These are phyloP conservation scores for Ziziphus jujuba DNA, from an alignment of 306 rosid genomes.

Conservation along the genomic window DNA sequence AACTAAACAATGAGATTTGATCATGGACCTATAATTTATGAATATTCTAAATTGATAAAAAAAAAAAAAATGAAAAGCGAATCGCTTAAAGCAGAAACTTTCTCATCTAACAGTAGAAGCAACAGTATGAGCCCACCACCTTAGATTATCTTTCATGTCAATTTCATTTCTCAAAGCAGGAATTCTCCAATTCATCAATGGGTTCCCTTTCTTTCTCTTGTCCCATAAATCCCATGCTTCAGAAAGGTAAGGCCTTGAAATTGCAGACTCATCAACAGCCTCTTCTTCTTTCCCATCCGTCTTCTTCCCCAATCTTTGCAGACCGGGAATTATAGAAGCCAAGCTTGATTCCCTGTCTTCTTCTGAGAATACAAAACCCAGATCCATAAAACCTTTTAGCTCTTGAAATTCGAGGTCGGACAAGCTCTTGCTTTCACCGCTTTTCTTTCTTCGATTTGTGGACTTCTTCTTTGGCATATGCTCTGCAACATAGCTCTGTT, in stretches of 20 bases:
- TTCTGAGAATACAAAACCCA: constrained; percentile 84
- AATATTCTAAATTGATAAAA: neutral
- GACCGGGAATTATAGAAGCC: constrained; percentile 84
- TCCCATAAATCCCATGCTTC: constrained; percentile 69
- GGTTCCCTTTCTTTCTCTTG: constrained; percentile 43
- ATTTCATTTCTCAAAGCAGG: constrained; percentile 51
- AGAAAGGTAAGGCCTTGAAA: constrained; percentile 84
- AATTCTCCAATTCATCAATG: constrained; percentile 65
- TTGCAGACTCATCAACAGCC: constrained; percentile 24
- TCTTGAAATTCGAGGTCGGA: constrained; percentile 85
- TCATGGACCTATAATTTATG: neutral
- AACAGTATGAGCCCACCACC: constrained; percentile 81
- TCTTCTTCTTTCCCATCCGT: constrained; percentile 29
- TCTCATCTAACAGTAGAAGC: constrained; percentile 73
- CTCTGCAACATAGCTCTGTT: constrained; percentile 1
- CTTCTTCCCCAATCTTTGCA: constrained; percentile 66
- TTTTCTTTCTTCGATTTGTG: constrained; percentile 24
- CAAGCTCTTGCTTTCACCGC: constrained; percentile 64
- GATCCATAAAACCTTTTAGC: constrained; percentile 85
- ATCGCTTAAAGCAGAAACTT: neutral
- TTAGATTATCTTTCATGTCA: constrained; percentile 70
- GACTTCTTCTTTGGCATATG: constrained; percentile 29
- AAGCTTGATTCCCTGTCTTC: constrained; percentile 71
- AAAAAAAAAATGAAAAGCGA: too few species aligned
- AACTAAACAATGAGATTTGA: neutral